phyloP scores from a whole-genome alignment of 352 stramenopile species.

The Phytophthora ohioensis region DNA sequence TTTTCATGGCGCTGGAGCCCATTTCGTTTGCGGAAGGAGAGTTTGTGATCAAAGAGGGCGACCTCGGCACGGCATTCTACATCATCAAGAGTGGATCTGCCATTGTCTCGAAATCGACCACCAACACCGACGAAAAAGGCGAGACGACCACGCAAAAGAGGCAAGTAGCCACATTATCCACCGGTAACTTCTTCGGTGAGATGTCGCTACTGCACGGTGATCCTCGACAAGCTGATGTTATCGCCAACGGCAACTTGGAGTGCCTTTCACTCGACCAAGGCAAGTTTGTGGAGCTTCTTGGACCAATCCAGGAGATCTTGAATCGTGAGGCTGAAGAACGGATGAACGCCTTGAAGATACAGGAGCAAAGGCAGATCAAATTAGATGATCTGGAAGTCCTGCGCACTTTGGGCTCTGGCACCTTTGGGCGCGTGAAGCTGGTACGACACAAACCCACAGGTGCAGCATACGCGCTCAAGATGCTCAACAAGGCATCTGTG shows the following conservation, averaged over 20 bases:
- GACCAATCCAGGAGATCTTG: constrained; percentile 76
- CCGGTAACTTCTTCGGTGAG: constrained; percentile 73
- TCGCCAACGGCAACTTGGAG: constrained; percentile 79
- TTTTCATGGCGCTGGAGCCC: constrained; percentile 64
- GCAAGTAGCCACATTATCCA: constrained; percentile 67
- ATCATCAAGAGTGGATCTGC: constrained; percentile 83
- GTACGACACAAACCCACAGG: constrained; percentile 83
- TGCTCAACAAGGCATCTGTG: constrained; percentile 94
- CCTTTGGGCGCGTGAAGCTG: constrained; percentile 96
- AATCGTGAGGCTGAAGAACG: constrained; percentile 74
- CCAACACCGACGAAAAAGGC: constrained; percentile 39
- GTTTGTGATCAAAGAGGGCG: constrained; percentile 73
- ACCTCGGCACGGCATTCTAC: constrained; percentile 77
- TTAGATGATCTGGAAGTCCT: constrained; percentile 86
- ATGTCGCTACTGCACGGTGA: constrained; percentile 77
- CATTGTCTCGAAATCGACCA: constrained; percentile 56
- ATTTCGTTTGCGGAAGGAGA: constrained; percentile 64
- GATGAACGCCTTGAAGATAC: constrained; percentile 43
- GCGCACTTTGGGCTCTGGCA: constrained; percentile 93
- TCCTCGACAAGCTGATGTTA: constrained; percentile 69
- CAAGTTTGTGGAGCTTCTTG: constrained; percentile 89
- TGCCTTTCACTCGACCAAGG: constrained; percentile 89
- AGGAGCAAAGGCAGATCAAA: constrained; percentile 49
- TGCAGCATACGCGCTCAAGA: constrained; percentile 93
- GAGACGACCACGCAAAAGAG: constrained; percentile 24